These are phyloP conservation scores for Juglanconis juglandina DNA, from an alignment of 2,329 filamentous ascomycete genomes.

Conservation along the genomic window DNA sequence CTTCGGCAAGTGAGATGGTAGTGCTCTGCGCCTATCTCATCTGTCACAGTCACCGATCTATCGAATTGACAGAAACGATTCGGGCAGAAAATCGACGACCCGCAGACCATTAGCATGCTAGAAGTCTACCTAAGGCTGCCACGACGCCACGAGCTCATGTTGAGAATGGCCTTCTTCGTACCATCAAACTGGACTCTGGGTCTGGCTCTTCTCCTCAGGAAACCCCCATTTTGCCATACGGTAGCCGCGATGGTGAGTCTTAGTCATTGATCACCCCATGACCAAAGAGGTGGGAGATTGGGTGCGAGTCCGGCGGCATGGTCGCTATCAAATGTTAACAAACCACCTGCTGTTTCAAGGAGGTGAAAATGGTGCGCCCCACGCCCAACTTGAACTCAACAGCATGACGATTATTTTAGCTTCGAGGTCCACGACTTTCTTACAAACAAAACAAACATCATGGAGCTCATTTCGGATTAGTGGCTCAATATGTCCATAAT, in stretches of 20 bases:
- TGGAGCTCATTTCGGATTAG: neutral
- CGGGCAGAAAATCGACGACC: no score
- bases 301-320: neutral
- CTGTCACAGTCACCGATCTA: no score
- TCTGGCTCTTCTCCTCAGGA: no score
- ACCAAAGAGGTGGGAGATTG: neutral
- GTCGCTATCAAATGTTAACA: conserved; percentile 2
- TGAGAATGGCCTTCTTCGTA: no score
- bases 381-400: neutral
- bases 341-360: conserved; percentile 11
- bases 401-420: neutral
- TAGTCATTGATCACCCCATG: neutral
- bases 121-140: no score
- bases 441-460: neutral
- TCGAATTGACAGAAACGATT: no score
- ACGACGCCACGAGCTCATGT: no score
- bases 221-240: no score
- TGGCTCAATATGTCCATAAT: neutral
- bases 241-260: neutral
- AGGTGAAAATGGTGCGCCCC: conserved; percentile 2
- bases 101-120: no score
- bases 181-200: no score
- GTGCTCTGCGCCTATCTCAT: no score
- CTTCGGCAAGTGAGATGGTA: no score
- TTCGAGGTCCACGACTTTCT: neutral